Percentiles rank a stretch among this genome's conserved stretches.
These are phyloP conservation scores for Cladosporium sp. DNA, from an alignment of 2,329 filamentous ascomycete species.

Conservation along the genomic window DNA sequence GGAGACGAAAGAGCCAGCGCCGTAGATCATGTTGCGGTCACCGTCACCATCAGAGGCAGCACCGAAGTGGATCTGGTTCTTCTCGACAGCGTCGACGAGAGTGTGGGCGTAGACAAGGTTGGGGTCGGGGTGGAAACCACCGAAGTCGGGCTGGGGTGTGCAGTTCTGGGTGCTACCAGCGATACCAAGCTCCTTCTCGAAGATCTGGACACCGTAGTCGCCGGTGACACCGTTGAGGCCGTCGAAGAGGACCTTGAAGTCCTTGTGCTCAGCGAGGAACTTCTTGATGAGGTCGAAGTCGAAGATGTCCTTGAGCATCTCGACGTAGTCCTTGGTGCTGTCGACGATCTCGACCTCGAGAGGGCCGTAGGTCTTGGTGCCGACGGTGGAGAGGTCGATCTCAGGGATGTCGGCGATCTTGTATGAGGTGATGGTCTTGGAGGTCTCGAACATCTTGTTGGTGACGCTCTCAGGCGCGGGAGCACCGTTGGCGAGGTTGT, in stretches of 20 bases:
- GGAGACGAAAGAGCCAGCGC: slow-evolving; percentile 92
- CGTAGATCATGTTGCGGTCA: slow-evolving; percentile 99
- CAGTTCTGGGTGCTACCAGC: slow-evolving; percentile 87
- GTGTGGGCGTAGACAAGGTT: slow-evolving; percentile 97
- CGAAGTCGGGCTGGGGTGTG: slow-evolving; percentile 88
- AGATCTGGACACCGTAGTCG: slow-evolving; percentile 91
- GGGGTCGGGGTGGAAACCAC: slow-evolving; percentile 94
- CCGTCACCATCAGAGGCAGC: slow-evolving; percentile 96
- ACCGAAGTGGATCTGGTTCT: slow-evolving; percentile 89
- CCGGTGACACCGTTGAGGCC: slow-evolving; percentile 93
- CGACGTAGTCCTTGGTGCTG: slow-evolving; percentile 86
- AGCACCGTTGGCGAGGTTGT: slow-evolving; percentile 95
- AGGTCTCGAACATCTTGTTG: slow-evolving; percentile 94
- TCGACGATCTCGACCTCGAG: slow-evolving; percentile 96
- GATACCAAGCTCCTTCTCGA: slow-evolving; percentile 88
- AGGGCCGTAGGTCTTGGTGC: slow-evolving; percentile 77
- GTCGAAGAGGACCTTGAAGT: slow-evolving; percentile 98
- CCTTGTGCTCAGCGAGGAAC: slow-evolving; percentile 81
- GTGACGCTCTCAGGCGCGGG: slow-evolving; percentile 95
- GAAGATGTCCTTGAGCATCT: slow-evolving; percentile 98
- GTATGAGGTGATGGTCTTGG: slow-evolving; percentile 88
- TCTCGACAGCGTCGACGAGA: slow-evolving; percentile 90
- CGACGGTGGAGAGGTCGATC: slow-evolving; percentile 79
- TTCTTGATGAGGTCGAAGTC: slow-evolving; percentile 95
- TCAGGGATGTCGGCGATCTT: slow-evolving; percentile 87